These are phyloP conservation scores for Triangularia setosa DNA, from an alignment of 2,329 filamentous ascomycete species.

Conservation along the genomic window DNA sequence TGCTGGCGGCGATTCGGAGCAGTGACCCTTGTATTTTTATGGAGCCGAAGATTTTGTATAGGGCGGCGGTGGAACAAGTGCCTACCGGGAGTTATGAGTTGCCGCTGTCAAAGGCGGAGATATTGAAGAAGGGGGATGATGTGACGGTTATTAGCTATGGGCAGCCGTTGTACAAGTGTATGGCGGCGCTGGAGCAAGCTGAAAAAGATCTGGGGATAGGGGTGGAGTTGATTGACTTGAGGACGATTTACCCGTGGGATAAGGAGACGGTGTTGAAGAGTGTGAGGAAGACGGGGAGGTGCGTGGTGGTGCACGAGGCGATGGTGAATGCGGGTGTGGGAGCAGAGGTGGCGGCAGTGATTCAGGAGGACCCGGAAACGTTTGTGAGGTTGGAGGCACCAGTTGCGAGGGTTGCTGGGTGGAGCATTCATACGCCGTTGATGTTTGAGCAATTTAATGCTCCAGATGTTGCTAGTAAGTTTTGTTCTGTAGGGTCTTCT, in stretches of 20 bases:
- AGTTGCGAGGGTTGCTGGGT: conserved; percentile 80
- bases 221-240: conserved; percentile 80
- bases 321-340: conserved; percentile 89
- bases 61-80: conserved; percentile 87
- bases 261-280: conserved; percentile 74
- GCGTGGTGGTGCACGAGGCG: conserved; percentile 85
- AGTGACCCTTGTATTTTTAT: conserved; percentile 89
- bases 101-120: conserved; percentile 79
- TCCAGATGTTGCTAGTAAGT: conserved; percentile 83
- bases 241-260: conserved; percentile 92
- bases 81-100: conserved; percentile 77
- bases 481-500: background rate
- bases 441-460: conserved; percentile 77
- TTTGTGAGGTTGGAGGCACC: conserved; percentile 83
- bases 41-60: conserved; percentile 91
- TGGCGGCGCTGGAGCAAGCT: conserved; percentile 69
- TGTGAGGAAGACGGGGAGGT: conserved; percentile 80
- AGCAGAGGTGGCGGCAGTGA: conserved; percentile 81
- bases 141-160: conserved; percentile 86
- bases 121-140: conserved; percentile 75
- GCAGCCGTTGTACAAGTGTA: conserved; percentile 81
- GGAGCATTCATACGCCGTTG: conserved; percentile 79
- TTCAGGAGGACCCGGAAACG: conserved; percentile 72
- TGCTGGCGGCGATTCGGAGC: conserved; percentile 71
- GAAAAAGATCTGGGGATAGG: conserved; percentile 72